phyloP scores from a whole-genome alignment of 176 grass and related monocot species.

The Eleusine coracana region DNA sequence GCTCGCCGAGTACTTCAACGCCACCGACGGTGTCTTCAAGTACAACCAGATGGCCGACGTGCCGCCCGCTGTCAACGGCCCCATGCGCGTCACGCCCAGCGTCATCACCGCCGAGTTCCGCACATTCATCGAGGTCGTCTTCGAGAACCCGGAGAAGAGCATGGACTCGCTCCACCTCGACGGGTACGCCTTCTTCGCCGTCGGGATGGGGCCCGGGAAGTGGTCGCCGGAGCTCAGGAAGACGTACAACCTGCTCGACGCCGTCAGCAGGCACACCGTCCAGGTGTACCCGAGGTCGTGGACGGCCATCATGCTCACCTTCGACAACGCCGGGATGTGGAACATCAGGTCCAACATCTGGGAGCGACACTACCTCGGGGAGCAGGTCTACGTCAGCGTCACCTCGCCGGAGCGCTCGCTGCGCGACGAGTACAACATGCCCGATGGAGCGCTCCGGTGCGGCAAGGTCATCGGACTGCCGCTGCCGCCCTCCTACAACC shows the following conservation, averaged over 20 bases:
- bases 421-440: slow-evolving; percentile 77
- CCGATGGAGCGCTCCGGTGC: slow-evolving; percentile 51
- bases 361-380: slow-evolving; percentile 66
- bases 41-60: slow-evolving; percentile 66
- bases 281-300: slow-evolving; percentile 69
- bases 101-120: slow-evolving; percentile 60
- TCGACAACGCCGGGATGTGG: slow-evolving; percentile 82
- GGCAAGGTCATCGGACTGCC: slow-evolving; percentile 56
- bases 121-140: slow-evolving; percentile 70
- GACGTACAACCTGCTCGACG: slow-evolving; percentile 69
- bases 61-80: slow-evolving; percentile 26
- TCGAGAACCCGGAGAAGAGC: slow-evolving; percentile 76
- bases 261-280: slow-evolving; percentile 71
- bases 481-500: slow-evolving; percentile 51
- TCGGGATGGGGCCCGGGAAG: slow-evolving; percentile 68
- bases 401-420: slow-evolving; percentile 51
- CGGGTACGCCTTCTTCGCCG: slow-evolving; percentile 73
- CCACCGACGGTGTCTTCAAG: slow-evolving; percentile 55
- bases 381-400: slow-evolving; percentile 71
- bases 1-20: slow-evolving; percentile 87
- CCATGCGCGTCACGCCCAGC: slow-evolving; percentile 39
- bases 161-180: slow-evolving; percentile 62
- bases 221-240: slow-evolving; percentile 49
- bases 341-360: slow-evolving; percentile 63
- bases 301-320: slow-evolving; percentile 66